Base-by-base conservation (phyloP, 2,329 filamentous ascomycete genomes). In the Huntiella savannae region DNA sequence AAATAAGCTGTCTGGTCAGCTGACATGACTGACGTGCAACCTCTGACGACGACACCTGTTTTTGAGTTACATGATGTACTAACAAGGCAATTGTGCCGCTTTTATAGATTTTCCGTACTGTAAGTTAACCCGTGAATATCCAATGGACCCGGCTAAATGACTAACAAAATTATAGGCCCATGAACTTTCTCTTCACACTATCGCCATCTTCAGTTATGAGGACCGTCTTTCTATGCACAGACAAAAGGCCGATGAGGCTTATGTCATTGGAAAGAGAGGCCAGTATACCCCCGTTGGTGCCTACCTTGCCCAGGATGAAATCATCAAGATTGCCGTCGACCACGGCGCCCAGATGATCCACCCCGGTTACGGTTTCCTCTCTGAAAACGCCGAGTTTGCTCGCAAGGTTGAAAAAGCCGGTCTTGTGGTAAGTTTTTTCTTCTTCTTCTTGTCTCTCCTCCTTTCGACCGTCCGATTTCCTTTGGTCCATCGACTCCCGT, bases 321-420 rank as follows among this genome's bases (percentile, higher is more conserved):
- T 96, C 63, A 87, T 96, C 71, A 95, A 91, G 73, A 96, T 96
- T 62, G 91, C 91, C 48, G 68, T 87, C 54, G 77, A 94, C 68
- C 91, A 98, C 68, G 83, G 81, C 57, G 88, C 91, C 53, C 86
- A 96, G 67, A 85, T 96, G 79, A 92, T 96, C 60, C 91, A 98
- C 64, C 91, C 91, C 54, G 88, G 91, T 54, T 98, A 98, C 60
- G 91, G 91, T 57, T 98, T 98, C 71, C 66, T 98, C 54, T 95
- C 88, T 49, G 91, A 98, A 67, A 98, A 98, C 58, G 86, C 91
- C 60, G 83, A 82, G 50, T 98, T 98, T 62, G 91, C 91, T 51
- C 79, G 85, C 59, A 92, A 86, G 53, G 91, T 98, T 52, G 91
- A 96, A 65, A 82, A 87, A 63, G 83, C 87, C 52, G 91, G 91